These are phyloP conservation scores for Evernia prunastri DNA, from an alignment of 495 filamentous ascomycete genomes.

Conservation along the genomic window DNA sequence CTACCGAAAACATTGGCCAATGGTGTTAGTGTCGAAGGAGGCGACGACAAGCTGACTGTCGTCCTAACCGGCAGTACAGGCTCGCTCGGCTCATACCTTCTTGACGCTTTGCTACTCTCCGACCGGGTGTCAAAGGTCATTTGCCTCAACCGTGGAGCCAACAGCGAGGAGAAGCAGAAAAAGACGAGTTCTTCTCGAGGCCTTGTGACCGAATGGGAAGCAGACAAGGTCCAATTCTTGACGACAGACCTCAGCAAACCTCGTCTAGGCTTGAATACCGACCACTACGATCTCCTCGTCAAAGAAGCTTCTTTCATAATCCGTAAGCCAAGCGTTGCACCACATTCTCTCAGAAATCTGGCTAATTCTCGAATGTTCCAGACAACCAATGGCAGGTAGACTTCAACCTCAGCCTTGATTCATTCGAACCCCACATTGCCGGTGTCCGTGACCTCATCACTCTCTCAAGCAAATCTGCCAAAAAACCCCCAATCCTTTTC, in stretches of 20 bases:
- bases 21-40: not conserved
- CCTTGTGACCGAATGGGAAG: not conserved
- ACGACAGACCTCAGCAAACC: slow-evolving; percentile 25
- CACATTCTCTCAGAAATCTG: too few relatives aligned
- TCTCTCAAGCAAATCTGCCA: slow-evolving; percentile 32
- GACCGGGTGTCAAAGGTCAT: slow-evolving; percentile 43
- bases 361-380: not conserved
- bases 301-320: slow-evolving; percentile 26
- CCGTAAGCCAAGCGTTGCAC: slow-evolving; percentile 15
- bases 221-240: slow-evolving; percentile 20
- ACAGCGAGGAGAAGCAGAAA: slow-evolving; percentile 4
- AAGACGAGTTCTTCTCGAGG: not conserved
- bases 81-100: slow-evolving; percentile 48
- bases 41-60: not conserved
- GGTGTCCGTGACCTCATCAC: slow-evolving; percentile 21
- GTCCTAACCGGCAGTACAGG: slow-evolving; percentile 6
- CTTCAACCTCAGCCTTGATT: slow-evolving; percentile 33
- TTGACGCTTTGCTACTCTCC: slow-evolving; percentile 37
- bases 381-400: slow-evolving; percentile 38
- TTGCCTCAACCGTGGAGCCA: slow-evolving; percentile 47
- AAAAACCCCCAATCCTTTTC: slow-evolving; percentile 45
- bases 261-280: slow-evolving; percentile 26
- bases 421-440: slow-evolving; percentile 28
- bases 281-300: slow-evolving; percentile 23
- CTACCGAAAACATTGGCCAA: not conserved